These are phyloP conservation scores for Gossypium rotundifolium DNA, from an alignment of 345 rosid genomes.

Conservation along the genomic window DNA sequence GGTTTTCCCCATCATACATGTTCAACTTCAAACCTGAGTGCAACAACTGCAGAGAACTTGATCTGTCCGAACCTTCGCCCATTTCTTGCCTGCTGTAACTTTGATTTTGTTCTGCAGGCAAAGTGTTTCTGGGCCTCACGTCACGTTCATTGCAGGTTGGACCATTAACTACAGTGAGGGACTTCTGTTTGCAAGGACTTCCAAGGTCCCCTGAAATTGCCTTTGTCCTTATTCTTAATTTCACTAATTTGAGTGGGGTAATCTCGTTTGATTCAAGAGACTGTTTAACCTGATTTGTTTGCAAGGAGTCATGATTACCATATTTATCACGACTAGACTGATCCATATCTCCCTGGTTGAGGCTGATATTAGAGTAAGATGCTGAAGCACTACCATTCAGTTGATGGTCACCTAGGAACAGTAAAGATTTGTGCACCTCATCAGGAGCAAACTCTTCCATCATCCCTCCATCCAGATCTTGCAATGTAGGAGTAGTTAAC, in stretches of 20 bases:
- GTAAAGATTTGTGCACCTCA: constrained; percentile 19
- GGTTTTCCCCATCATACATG: constrained; percentile 15
- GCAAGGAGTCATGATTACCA: constrained; percentile 8
- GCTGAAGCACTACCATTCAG: constrained; percentile 13
- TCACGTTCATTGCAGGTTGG: constrained; percentile 22
- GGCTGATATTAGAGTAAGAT: constrained; percentile 7
- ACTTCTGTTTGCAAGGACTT: constrained; percentile 34
- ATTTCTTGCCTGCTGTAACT: constrained; percentile 17
- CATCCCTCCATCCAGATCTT: constrained; percentile 16
- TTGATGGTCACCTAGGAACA: constrained; percentile 11
- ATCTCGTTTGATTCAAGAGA: constrained; percentile 34
- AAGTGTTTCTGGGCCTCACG: constrained; percentile 18
- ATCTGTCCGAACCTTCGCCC: constrained; percentile 25
- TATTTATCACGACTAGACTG: constrained; percentile 11
- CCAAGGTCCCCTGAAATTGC: constrained; percentile 24
- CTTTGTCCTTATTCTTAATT: constrained; percentile 54
- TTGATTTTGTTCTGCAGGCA: constrained; percentile 7
- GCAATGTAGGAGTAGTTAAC: constrained; percentile 23
- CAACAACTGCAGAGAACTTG: constrained; percentile 18
- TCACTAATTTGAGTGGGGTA: constrained; percentile 40
- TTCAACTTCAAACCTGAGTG: constrained; percentile 17
- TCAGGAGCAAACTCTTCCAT: constrained; percentile 17
- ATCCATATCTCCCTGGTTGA: constrained; percentile 8
- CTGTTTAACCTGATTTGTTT: constrained; percentile 22
- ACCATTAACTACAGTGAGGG: constrained; percentile 29